Percentiles rank a stretch among this genome's conserved stretches.
These are phyloP conservation scores for Talinum fruticosum DNA, from an alignment of 148 eudicot species.

Conservation along the genomic window DNA sequence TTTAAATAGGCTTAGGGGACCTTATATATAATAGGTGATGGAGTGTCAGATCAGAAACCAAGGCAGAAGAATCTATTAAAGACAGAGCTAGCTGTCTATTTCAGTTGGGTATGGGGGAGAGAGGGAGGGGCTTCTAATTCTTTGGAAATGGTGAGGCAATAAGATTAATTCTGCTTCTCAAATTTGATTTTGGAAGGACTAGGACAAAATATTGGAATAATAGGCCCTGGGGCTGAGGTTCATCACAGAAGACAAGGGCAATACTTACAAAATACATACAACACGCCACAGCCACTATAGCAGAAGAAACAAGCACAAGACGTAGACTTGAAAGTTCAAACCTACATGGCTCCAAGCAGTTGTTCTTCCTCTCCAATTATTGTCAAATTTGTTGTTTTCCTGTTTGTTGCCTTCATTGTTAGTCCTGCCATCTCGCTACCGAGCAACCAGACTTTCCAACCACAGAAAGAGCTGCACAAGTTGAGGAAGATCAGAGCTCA, in stretches of 20 bases:
- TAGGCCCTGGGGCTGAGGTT: conserved; percentile 3
- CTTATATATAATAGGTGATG: conserved; percentile 6
- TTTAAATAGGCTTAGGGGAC: conserved; percentile 34
- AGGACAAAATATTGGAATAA: conserved; percentile 69
- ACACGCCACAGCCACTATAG: conserved; percentile 24
- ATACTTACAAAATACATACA: conserved; percentile 35
- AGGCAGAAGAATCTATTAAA: conserved; percentile 39
- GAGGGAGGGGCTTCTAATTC: conserved; percentile 16
- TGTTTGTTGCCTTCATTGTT: conserved; percentile 29
- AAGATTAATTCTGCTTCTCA: conserved; percentile 31
- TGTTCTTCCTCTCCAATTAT: conserved; percentile 46
- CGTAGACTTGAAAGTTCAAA: conserved; percentile 17
- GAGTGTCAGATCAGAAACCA: conserved; percentile 50
- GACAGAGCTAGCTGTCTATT: conserved; percentile 34
- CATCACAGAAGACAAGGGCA: conserved; percentile 43
- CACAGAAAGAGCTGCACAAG: conserved; percentile 52
- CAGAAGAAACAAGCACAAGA: conserved; percentile 33
- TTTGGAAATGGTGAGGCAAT: conserved; percentile 36
- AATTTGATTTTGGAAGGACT: conserved; percentile 19
- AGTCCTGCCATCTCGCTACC: conserved; percentile 30
- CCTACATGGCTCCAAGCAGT: conserved; percentile 34
- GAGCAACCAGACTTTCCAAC: conserved; percentile 58
- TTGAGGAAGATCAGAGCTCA: conserved; percentile 55
- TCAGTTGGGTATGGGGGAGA: conserved; percentile 13
- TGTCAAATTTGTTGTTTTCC: conserved; percentile 43